Conservation (phyloP, 805 yeast genomes). For the Teunomyces lycoperdinae region DNA sequence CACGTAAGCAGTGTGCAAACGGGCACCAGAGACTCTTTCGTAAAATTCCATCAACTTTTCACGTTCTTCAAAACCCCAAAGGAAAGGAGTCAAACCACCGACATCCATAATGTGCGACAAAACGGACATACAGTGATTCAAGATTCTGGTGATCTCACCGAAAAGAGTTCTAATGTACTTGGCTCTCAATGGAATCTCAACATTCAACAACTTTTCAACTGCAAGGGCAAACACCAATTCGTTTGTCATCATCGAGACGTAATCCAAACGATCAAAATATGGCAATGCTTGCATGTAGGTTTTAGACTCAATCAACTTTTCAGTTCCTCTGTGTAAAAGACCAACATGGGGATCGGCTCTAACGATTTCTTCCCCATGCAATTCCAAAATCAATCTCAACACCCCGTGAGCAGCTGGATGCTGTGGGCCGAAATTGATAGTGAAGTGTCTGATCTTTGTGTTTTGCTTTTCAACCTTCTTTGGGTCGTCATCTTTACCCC, state of each 20-base stretch:
- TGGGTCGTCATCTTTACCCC: constrained; percentile 45
- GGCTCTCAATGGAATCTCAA: constrained; percentile 82
- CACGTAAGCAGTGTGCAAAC: constrained; percentile 83
- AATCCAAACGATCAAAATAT: constrained; percentile 83
- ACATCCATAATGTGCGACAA: constrained; percentile 91
- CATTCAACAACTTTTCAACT: constrained; percentile 77
- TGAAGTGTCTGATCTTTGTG: constrained; percentile 75
- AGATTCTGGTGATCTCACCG: constrained; percentile 80
- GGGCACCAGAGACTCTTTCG: constrained; percentile 87
- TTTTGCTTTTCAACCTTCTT: constrained; percentile 41
- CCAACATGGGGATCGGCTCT: constrained; percentile 91
- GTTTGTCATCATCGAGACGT: constrained; percentile 86
- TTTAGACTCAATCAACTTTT: constrained; percentile 80
- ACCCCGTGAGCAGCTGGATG: constrained; percentile 97
- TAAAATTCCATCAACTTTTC: constrained; percentile 91
- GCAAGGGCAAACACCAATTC: constrained; percentile 83
- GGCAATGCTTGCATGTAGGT: constrained; percentile 88
- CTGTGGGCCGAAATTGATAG: constrained; percentile 89
- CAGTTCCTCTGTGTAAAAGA: constrained; percentile 83
- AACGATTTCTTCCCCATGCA: constrained; percentile 85
- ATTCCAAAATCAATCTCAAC: constrained; percentile 77
- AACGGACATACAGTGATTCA: constrained; percentile 84
- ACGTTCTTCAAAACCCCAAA: constrained; percentile 94
- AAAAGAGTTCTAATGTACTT: constrained; percentile 82
- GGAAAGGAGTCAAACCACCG: constrained; percentile 88